Base-by-base conservation (phyloP, 495 filamentous ascomycete genomes). In the Penicillium bovifimosum region DNA sequence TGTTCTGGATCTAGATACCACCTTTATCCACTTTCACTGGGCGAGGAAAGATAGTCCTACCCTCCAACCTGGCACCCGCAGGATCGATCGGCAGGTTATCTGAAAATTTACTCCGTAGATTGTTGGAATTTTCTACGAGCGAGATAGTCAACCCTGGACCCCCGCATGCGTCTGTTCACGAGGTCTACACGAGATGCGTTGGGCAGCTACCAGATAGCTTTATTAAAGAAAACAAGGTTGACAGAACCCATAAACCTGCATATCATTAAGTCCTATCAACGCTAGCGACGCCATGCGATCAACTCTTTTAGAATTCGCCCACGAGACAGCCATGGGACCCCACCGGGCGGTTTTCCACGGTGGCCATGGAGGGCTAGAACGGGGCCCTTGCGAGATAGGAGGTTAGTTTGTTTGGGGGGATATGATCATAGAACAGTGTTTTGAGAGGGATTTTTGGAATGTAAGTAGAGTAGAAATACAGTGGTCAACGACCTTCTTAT, bases 341-440 rank as follows among this genome's bases (percentile, higher is more conserved):
- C 48, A 50, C 48, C 42, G 48, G 48, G 39, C 48, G 48, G 48
- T 50, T 41, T 50, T 50, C 29, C 29, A 38, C 29, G 48, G 17
- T 50, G 18, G 38, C 47, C 16, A 41, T 11, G 36, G 36, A 14
- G 45, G 48, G 38, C 48, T 50, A 50, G 48, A 50, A 41, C 47
- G 48, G 10, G 48, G 48, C 17, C 38, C 17, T 33, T 35, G 48
- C 48, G 47, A 50, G 17, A 50, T 32, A 41, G 47, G 36, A 47
- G 20, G 26, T 43, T 42, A 11, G 27, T 10, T 40, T 40, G 0
- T 29, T 14, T 29, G 7, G 9, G 13, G 3, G 1, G 6, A 41
- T 41, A 6, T 40, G 20, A 24, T 2, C 20, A 24, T 24, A 24
- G 20, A 24, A 24, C n/a, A n/a, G n/a, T 24, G 20, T 2, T 24